Conservation (phyloP, 1,139 yeast species). For the Geotrichum carabidarum region DNA sequence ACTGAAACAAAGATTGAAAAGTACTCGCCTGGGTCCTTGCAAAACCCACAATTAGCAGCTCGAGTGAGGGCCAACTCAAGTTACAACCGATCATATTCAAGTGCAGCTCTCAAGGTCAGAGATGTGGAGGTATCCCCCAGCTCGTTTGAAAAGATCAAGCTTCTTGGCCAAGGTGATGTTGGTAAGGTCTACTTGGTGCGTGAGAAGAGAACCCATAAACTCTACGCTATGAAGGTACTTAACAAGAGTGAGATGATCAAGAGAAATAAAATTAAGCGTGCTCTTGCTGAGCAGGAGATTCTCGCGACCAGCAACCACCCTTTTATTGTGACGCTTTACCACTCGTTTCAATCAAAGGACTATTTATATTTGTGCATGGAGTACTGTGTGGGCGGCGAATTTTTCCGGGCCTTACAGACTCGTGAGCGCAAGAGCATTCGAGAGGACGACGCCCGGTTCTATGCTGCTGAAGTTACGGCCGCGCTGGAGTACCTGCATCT, state of each 20-base stretch:
- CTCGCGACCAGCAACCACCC: constrained; percentile 95
- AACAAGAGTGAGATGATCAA: constrained; percentile 91
- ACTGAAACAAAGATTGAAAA: background rate
- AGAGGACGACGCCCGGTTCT: constrained; percentile 86
- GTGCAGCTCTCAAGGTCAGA: constrained; percentile 60
- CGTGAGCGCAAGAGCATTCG: constrained; percentile 78
- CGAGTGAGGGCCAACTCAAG: constrained; percentile 36
- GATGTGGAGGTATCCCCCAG: constrained; percentile 79
- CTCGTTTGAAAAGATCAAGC: constrained; percentile 80
- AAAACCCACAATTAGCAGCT: constrained; percentile 15
- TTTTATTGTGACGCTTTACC: constrained; percentile 90
- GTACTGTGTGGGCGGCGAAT: constrained; percentile 99
- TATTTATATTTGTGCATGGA: constrained; percentile 95
- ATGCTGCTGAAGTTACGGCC: constrained; percentile 96
- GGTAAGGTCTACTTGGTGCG: constrained; percentile 92
- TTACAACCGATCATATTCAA: constrained; percentile 55
- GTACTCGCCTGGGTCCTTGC: background rate
- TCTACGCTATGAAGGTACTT: constrained; percentile 90
- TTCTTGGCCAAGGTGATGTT: constrained; percentile 95
- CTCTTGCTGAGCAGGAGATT: constrained; percentile 93
- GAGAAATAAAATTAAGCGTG: constrained; percentile 89
- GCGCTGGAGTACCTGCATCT: constrained; percentile 92
- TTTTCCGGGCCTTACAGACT: constrained; percentile 92
- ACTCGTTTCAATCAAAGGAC: constrained; percentile 92
- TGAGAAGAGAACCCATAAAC: constrained; percentile 65